These are phyloP conservation scores for Apiotrichum gracile DNA, from an alignment of 1,284 basidiomycete genomes.

Conservation along the genomic window DNA sequence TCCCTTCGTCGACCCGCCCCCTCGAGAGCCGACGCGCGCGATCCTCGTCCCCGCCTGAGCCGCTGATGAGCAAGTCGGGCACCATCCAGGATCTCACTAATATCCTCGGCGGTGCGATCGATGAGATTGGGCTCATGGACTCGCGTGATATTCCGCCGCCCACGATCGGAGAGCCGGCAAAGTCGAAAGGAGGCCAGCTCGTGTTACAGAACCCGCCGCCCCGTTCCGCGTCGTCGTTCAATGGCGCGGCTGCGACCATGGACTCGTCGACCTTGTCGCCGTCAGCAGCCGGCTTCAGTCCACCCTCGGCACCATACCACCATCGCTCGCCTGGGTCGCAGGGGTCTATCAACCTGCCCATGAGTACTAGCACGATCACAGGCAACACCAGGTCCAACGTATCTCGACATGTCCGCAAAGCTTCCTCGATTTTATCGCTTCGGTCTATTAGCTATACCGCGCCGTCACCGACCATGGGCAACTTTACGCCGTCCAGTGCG, in stretches of 20 bases:
- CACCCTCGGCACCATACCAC: neutral
- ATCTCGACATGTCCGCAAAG: slow-evolving; percentile 15
- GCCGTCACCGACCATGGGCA: too few species aligned
- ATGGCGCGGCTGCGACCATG: neutral
- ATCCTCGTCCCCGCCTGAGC: neutral
- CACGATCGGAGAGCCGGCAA: slow-evolving; percentile 22
- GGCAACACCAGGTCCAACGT: neutral
- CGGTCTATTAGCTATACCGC: slow-evolving; percentile 20
- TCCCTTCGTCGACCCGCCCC: neutral
- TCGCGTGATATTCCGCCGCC: slow-evolving; percentile 37
- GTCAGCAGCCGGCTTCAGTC: too few species aligned
- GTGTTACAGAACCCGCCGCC: neutral
- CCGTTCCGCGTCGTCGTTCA: neutral
- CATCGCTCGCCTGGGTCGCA: neutral
- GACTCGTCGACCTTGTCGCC: slow-evolving; percentile 4
- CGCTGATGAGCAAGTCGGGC: neutral
- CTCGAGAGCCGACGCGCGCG: neutral
- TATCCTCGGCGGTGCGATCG: slow-evolving; percentile 44
- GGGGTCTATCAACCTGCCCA: neutral
- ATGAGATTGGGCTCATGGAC: slow-evolving; percentile 41
- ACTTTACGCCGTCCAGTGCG: slow-evolving; percentile 43
- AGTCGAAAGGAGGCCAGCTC: neutral
- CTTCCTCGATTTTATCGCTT: slow-evolving; percentile 29
- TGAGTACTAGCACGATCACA: neutral
- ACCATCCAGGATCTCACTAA: slow-evolving; percentile 43